Conservation (phyloP, 2,329 filamentous ascomycete species). For the Parastagonospora avenae region DNA sequence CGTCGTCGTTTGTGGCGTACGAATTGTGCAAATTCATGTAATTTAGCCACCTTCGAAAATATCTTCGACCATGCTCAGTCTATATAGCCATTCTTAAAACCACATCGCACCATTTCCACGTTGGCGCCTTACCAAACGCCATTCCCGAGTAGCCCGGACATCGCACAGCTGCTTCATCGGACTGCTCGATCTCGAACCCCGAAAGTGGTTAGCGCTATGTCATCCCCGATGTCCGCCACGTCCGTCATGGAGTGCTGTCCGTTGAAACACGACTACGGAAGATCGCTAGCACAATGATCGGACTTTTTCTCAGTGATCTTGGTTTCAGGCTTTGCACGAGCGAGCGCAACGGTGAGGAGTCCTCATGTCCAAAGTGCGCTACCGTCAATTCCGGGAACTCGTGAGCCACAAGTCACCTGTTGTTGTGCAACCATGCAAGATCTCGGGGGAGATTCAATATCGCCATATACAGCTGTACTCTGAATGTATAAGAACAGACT, state of each 20-base stretch:
- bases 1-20: too few species aligned
- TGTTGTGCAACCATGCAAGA: neutral
- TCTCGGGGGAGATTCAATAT: too few species aligned
- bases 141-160: neutral
- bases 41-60: too few species aligned
- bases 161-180: constrained; percentile 1
- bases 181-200: neutral
- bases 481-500: neutral
- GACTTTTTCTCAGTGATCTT: neutral
- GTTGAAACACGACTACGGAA: neutral
- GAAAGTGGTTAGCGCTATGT: neutral
- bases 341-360: neutral
- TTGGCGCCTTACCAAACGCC: neutral
- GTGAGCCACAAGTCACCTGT: neutral
- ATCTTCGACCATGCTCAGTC: too few species aligned
- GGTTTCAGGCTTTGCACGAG: neutral
- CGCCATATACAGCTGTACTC: neutral
- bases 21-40: too few species aligned
- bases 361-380: neutral
- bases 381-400: neutral
- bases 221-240: constrained; percentile 1
- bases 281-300: neutral
- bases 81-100: too few species aligned
- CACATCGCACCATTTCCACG: neutral
- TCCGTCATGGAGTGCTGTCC: neutral